Evolutionary conservation across 352 stramenopile genomes (phyloP).

Genomic region (Phytophthora multivora): DNA sequence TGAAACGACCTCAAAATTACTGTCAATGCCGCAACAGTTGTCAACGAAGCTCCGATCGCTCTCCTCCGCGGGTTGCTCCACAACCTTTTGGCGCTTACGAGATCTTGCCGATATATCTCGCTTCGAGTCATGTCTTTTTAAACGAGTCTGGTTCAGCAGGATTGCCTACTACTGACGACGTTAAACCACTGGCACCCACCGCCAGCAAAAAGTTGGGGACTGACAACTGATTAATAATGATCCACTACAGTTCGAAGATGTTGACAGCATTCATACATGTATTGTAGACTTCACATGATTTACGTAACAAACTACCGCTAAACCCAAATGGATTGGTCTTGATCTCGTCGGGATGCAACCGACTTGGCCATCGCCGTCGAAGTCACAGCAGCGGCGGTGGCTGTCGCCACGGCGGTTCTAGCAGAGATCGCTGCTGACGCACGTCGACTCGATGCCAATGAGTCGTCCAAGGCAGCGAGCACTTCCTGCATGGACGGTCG

Average conservation of each 20-base stretch:
- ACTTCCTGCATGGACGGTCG: constrained; percentile 78
- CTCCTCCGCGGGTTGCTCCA: neutral
- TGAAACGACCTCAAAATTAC: neutral
- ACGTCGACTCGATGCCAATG: constrained; percentile 26
- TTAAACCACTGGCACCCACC: constrained; percentile 28
- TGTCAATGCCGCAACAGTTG: neutral
- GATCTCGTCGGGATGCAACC: constrained; percentile 6
- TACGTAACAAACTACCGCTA: constrained; percentile 3
- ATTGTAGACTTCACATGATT: neutral
- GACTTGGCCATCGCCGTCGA: constrained; percentile 26
- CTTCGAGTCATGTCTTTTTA: neutral
- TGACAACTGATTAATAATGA: constrained; percentile 29
- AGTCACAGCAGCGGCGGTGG: constrained; percentile 18
- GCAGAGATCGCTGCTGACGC: constrained; percentile 24
- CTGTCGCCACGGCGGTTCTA: constrained; percentile 22
- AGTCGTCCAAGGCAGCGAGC: constrained; percentile 47
- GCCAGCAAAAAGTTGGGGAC: constrained; percentile 59
- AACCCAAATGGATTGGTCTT: constrained; percentile 42
- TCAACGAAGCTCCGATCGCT: neutral
- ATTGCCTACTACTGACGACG: constrained; percentile 33
- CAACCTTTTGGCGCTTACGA: constrained; percentile 7
- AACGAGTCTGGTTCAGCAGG: neutral
- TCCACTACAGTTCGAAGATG: neutral
- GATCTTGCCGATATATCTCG: neutral
- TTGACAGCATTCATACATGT: too few species aligned